Evolutionary conservation across 371 early-diverging fungal species (phyloP), one percentile per base, ranked within the genome.

Genomic region (Mortierella sp.): DNA sequence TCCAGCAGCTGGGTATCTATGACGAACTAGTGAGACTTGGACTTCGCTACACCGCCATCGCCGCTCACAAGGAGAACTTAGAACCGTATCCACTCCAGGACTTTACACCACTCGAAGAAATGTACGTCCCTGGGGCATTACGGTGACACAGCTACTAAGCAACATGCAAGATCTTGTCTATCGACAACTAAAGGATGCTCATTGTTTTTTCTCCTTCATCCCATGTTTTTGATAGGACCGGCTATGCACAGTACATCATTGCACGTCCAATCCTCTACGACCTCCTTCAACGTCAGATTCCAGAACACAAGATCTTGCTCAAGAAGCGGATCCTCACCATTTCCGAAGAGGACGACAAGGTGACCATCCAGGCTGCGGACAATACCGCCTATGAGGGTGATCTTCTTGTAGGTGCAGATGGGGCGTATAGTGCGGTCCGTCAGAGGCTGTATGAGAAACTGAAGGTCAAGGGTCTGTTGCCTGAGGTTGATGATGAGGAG

Each of bases 211-310:
- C 8, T n/a, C 56, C 18, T 51, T 14, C 21, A 4, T 41, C 41
- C 51, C 51, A 0, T 51, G 51, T 51, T 18, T 21, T 5, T 41
- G 46, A 51, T 51, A 56, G 56, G n/a, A n/a, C n/a, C 8, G 56
- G 56, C 1, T n/a, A 56, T 10, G 56, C n/a, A 56, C n/a, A 56
- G 1, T 56, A 56, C n/a, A n/a, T 56, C n/a, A n/a, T 56, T 10
- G 6, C 56, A 0, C 56, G n/a, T 0, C 56, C 56, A n/a, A n/a
- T 7, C n/a, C 56, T 56, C 56, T n/a, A n/a, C n/a, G 56, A 56
- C 56, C 56, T 56, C 21, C n/a, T 56, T n/a, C 56, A 24, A 21
- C 60, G 41, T 29, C 78, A 55, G 4, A 41, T 76, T 21, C 77
- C 77, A 1, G 46, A 29, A 6, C 48, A 70, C 21, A 74, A 68